A percentile compares a stretch with the other conserved stretches of the same genome.
Conservation (phyloP, 208 protist species). For the Blechomonas ayalai region DNA sequence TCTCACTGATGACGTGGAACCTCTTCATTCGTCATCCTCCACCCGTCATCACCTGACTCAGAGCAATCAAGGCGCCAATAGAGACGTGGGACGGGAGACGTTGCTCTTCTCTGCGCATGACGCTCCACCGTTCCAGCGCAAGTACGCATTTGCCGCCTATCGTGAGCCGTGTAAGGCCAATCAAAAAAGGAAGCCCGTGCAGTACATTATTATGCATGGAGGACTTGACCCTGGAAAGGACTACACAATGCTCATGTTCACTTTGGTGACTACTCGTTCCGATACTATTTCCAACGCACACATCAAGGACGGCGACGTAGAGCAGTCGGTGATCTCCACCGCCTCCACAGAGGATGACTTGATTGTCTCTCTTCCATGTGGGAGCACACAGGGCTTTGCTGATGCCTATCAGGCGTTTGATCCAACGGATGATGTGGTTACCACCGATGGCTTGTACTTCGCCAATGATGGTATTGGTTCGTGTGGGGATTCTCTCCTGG, state of each 20-base stretch:
- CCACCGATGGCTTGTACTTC: constrained; percentile 3
- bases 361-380: no score
- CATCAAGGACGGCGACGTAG: not conserved
- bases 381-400: no score
- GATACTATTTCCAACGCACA: constrained; percentile 1
- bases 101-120: constrained; percentile 41
- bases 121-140: constrained; percentile 62
- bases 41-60: no score
- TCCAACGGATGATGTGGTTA: no score
- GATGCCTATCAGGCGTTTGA: no score
- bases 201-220: constrained; percentile 78
- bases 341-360: no score
- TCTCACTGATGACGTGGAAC: no score
- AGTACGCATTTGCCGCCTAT: constrained; percentile 59
- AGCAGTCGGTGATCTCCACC: constrained; percentile 11
- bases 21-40: no score
- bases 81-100: not conserved
- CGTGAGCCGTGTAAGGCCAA: constrained; percentile 14
- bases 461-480: no score
- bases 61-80: not conserved
- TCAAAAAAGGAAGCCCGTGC: constrained; percentile 24
- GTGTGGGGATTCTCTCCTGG: no score
- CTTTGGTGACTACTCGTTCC: constrained; percentile 19
- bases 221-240: constrained; percentile 43
- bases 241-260: constrained; percentile 76